Evolutionary conservation across 805 yeast species (phyloP).

Genomic region (Candida verbasci): DNA sequence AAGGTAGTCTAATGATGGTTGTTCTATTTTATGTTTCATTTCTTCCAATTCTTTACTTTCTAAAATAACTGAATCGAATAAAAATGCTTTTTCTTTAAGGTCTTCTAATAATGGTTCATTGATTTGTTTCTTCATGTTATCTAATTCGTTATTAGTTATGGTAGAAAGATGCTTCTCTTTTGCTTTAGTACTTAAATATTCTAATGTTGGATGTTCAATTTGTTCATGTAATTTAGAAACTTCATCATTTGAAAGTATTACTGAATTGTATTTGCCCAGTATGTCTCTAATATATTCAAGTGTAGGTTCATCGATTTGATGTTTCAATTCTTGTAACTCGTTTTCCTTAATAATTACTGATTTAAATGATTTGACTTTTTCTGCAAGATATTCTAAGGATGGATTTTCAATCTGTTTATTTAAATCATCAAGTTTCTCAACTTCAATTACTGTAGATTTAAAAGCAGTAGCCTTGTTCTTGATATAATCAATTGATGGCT

Average conservation of each 20-base stretch:
- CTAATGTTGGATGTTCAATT: conserved; percentile 25
- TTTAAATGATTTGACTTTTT: conserved; percentile 22
- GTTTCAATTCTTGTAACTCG: conserved; percentile 2
- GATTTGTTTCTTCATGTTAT: conserved; percentile 17
- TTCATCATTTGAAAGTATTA: conserved; percentile 7
- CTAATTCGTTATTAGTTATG: conserved; percentile 14
- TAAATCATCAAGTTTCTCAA: background rate
- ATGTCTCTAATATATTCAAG: conserved; percentile 20
- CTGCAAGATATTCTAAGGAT: conserved; percentile 14
- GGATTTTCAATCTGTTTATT: conserved; percentile 2
- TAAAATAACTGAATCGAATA: conserved; percentile 11
- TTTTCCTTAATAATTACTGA: conserved; percentile 15
- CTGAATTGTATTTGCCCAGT: conserved; percentile 6
- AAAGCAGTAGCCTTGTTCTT: conserved; percentile 14
- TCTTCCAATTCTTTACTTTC: conserved; percentile 10
- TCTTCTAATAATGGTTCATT: conserved; percentile 24
- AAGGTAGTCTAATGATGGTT: conserved; percentile 17
- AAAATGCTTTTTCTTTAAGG: conserved; percentile 14
- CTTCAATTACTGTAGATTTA: conserved; percentile 9
- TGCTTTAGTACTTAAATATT: conserved; percentile 18
- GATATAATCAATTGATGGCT: conserved; percentile 20
- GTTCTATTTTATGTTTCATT: conserved; percentile 7
- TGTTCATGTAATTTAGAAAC: conserved; percentile 13
- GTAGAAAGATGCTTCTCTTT: conserved; percentile 7
- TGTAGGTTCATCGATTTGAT: conserved; percentile 19